Evolutionary conservation across 1,284 basidiomycete species (phyloP).

Genomic region (Ganoderma sinense): DNA sequence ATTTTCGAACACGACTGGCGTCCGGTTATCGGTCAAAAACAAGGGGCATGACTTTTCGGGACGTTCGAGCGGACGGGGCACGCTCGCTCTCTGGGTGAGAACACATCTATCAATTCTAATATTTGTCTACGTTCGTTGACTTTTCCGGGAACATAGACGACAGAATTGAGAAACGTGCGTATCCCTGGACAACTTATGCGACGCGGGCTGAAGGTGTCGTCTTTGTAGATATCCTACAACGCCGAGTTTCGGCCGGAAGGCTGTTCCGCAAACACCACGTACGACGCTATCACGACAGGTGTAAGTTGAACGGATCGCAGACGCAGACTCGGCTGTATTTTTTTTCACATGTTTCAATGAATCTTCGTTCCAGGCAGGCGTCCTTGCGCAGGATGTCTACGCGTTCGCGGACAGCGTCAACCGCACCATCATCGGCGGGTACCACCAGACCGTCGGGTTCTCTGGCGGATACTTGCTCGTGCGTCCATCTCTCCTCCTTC

Average conservation of each 20-base stretch:
- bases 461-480: constrained; percentile 43
- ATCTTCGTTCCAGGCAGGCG: constrained; percentile 33
- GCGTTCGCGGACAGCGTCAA: constrained; percentile 42
- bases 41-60: constrained; percentile 51
- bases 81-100: constrained; percentile 45
- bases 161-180: constrained; percentile 38
- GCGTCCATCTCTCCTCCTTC: background rate
- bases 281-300: constrained; percentile 37
- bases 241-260: constrained; percentile 35
- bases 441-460: constrained; percentile 41
- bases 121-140: background rate
- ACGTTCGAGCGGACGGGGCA: constrained; percentile 40
- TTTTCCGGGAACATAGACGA: constrained; percentile 23
- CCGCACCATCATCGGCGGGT: constrained; percentile 43
- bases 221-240: constrained; percentile 31
- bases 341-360: no score
- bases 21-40: constrained; percentile 49
- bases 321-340: no score
- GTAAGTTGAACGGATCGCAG: constrained; percentile 30
- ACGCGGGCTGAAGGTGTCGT: background rate
- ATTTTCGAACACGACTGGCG: constrained; percentile 44
- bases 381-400: constrained; percentile 38
- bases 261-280: constrained; percentile 27
- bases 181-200: background rate
- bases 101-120: background rate